Percentiles rank a stretch among this genome's conserved stretches.
Evolutionary conservation across 2,329 filamentous ascomycete species (phyloP).

Genomic region (Aspergillus puulaauensis): DNA sequence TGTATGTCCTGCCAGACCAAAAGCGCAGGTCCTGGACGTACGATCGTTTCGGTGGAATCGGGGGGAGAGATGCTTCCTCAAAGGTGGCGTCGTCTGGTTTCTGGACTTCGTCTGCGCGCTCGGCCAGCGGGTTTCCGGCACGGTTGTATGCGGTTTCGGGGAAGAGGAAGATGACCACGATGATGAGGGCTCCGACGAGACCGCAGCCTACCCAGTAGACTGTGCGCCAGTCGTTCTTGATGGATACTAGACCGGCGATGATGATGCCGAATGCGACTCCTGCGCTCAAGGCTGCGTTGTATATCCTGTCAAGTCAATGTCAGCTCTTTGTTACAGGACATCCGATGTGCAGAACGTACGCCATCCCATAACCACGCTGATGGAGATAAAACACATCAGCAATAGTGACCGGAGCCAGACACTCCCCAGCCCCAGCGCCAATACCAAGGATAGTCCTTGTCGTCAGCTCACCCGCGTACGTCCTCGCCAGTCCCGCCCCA

Average conservation of each 20-base stretch:
- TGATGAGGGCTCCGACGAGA: not conserved
- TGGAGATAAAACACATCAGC: constrained; percentile 37
- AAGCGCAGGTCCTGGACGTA: constrained; percentile 3
- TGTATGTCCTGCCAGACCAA: not conserved
- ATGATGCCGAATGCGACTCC: constrained; percentile 30
- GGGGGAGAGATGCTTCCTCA: not conserved
- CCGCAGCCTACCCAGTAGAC: constrained; percentile 20
- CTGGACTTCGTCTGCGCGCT: not conserved
- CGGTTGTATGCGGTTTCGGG: constrained; percentile 8
- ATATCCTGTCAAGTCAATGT: not conserved
- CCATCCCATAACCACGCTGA: constrained; percentile 7
- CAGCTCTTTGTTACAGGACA: too few species aligned
- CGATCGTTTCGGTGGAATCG: not conserved
- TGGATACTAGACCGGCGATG: constrained; percentile 34
- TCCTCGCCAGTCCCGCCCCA: constrained; percentile 36
- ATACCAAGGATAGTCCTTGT: constrained; percentile 39
- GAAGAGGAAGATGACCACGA: constrained; percentile 7
- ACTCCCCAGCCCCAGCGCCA: constrained; percentile 54
- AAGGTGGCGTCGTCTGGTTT: not conserved
- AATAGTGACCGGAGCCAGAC: constrained; percentile 50
- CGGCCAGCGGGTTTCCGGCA: not conserved
- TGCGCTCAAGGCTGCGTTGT: constrained; percentile 24
- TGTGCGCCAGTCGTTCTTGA: constrained; percentile 32
- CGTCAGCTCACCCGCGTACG: constrained; percentile 26
- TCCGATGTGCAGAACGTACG: not conserved